phyloP scores from a whole-genome alignment of 306 rosid species.

The Acacia melanoxylon region DNA sequence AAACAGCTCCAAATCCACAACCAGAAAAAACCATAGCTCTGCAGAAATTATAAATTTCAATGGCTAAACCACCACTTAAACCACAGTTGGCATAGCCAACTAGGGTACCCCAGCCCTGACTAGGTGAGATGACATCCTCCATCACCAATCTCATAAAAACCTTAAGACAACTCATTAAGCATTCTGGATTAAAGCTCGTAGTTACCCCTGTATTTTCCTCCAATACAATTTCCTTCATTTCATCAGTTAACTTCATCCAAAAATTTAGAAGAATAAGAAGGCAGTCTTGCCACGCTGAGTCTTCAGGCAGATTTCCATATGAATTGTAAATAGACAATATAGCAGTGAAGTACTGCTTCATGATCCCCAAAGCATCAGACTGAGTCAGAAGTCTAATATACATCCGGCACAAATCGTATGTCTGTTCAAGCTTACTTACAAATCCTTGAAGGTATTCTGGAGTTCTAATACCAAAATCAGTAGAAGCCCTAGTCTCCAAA shows the following conservation, averaged over 20 bases:
- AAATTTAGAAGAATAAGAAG: constrained; percentile 78
- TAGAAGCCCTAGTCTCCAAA: constrained; percentile 62
- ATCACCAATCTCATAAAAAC: constrained; percentile 76
- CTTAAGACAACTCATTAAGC: constrained; percentile 65
- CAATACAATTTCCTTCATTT: constrained; percentile 62
- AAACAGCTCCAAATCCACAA: constrained; percentile 82
- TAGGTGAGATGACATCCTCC: constrained; percentile 89
- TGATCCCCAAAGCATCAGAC: constrained; percentile 74
- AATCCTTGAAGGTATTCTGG: constrained; percentile 74
- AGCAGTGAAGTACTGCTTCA: constrained; percentile 71
- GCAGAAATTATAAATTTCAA: constrained; percentile 66
- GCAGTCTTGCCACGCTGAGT: constrained; percentile 93
- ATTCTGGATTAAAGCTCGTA: constrained; percentile 54
- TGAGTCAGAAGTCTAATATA: constrained; percentile 61
- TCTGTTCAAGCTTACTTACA: constrained; percentile 79
- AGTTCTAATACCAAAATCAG: constrained; percentile 46
- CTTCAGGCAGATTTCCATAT: constrained; percentile 66
- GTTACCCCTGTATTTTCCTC: constrained; percentile 48
- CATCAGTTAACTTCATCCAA: constrained; percentile 85
- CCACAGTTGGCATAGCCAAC: constrained; percentile 60
- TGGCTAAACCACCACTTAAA: constrained; percentile 58
- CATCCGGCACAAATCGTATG: constrained; percentile 56
- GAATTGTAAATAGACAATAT: constrained; percentile 62
- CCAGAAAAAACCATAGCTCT: constrained; percentile 88
- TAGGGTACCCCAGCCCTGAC: constrained; percentile 87